Base-by-base conservation (phyloP, 2,329 filamentous ascomycete genomes). In the Neonectria ditissima region DNA sequence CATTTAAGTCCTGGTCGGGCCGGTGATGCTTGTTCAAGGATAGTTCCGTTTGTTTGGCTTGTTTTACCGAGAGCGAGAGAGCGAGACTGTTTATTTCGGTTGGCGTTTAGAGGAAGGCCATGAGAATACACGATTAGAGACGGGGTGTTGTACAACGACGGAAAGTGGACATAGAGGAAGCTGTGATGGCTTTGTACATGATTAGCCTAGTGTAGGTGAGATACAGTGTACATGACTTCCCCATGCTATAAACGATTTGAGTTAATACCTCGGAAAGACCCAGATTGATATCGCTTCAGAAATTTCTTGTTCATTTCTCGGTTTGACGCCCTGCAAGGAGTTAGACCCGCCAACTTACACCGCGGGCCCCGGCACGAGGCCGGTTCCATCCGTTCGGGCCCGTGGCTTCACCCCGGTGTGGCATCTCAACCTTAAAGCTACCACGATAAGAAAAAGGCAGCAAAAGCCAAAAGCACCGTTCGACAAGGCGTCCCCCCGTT, bases 1-100 rank as follows among this genome's bases (percentile, higher is more conserved):
- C 74, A 1, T 73, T 78, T 37, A 72, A 77, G 57, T 74, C 78
- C 41, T 75, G 73, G 67, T 77, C 75, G 54, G 69, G 72, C 22
- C 73, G 71, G 58, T 76, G 73, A 69, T 62, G 43, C 5, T 18
- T 32, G 47, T 2, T 10, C 24, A 26, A 26, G 24, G 24, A 20
- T 10, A n/a, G n/a, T 7, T 7, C 14, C 14, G 16, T 43, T 41
- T 30, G 32, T 22, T 48, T 51, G 28, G 4, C 34, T 37, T 37
- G 32, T 34, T 37, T 37, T 8, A 14, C 9, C 20, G 26, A 32
- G 47, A 32, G 22, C 30, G 24, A 26, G 6, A 32, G 26, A 50
- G 47, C 47, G 26, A 50, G 47, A 22, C 16, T 18, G 5, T 20
- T 50, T 50, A 18, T 32, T 22, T 22, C 11, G 47, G 11, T 30